Percentiles rank a stretch among this genome's conserved stretches.
These are phyloP conservation scores for Russula olivacea DNA, from an alignment of 768 basidiomycete genomes.

Conservation along the genomic window DNA sequence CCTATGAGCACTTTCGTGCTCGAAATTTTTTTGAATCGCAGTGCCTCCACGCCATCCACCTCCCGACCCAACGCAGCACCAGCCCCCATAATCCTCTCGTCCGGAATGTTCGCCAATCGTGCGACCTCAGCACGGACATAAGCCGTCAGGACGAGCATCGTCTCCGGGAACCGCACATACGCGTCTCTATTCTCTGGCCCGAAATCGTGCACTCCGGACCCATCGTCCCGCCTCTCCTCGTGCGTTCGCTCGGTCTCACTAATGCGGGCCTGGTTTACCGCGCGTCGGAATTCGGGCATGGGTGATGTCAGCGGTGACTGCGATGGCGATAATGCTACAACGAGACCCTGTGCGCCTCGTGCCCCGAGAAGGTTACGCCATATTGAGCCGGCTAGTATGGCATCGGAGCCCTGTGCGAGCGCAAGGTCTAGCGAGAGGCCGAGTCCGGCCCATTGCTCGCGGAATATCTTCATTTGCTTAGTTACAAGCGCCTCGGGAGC, in stretches of 20 bases:
- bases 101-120: slow-evolving; percentile 17
- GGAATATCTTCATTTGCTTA: slow-evolving; percentile 86
- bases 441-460: slow-evolving; percentile 86
- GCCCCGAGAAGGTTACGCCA: slow-evolving; percentile 92
- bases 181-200: slow-evolving; percentile 50
- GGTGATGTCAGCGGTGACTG: slow-evolving; percentile 11
- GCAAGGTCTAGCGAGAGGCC: slow-evolving; percentile 74
- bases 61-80: slow-evolving; percentile 17
- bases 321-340: slow-evolving; percentile 25
- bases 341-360: slow-evolving; percentile 70
- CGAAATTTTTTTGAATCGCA: slow-evolving; percentile 17
- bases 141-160: slow-evolving; percentile 61
- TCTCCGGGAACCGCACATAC: slow-evolving; percentile 68
- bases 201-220: slow-evolving; percentile 70
- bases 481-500: slow-evolving; percentile 77
- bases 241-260: slow-evolving; percentile 42
- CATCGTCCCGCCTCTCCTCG: slow-evolving; percentile 59
- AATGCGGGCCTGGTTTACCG: slow-evolving; percentile 61
- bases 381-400: slow-evolving; percentile 77
- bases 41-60: slow-evolving; percentile 12
- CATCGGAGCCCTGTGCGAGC: slow-evolving; percentile 60
- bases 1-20: slow-evolving; percentile 4
- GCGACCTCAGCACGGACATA: slow-evolving; percentile 21
- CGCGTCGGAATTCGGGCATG: slow-evolving; percentile 44
- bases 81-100: slow-evolving; percentile 15